phyloP scores from a whole-genome alignment of 2,329 filamentous ascomycete genomes.

The Talaromyces rugulosus region DNA sequence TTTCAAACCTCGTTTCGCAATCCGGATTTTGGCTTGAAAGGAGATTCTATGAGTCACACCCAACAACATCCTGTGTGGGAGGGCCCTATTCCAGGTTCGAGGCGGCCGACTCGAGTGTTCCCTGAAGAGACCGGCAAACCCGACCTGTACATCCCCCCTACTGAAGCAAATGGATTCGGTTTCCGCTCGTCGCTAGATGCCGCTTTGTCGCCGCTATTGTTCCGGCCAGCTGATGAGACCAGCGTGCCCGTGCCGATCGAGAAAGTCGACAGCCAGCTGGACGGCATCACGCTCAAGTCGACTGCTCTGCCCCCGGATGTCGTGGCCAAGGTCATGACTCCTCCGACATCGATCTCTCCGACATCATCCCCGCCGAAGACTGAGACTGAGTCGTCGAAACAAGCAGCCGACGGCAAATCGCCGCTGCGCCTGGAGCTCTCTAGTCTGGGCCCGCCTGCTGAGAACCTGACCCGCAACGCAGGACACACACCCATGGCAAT shows the following conservation, averaged over 20 bases:
- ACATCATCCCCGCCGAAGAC: conserved; percentile 22
- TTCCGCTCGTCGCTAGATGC: conserved; percentile 34
- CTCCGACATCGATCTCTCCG: conserved; percentile 37
- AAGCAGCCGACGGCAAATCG: conserved; percentile 16
- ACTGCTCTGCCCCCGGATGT: conserved; percentile 40
- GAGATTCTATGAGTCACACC: conserved; percentile 4
- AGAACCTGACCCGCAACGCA: conserved; percentile 37
- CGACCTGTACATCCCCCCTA: conserved; percentile 23
- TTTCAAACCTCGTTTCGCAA: background rate
- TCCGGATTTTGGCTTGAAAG: conserved; percentile 1
- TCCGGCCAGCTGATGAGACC: conserved; percentile 21
- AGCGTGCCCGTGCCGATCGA: conserved; percentile 43
- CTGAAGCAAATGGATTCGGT: conserved; percentile 27
- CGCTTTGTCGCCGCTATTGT: conserved; percentile 34
- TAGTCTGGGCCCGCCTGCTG: conserved; percentile 35
- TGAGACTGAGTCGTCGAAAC: conserved; percentile 17
- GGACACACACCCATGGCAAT: conserved; percentile 44
- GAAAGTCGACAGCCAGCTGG: conserved; percentile 42
- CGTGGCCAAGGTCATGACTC: conserved; percentile 40
- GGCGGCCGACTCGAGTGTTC: conserved; percentile 41
- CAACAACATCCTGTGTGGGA: conserved; percentile 39
- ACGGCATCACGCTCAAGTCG: conserved; percentile 46
- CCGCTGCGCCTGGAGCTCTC: conserved; percentile 32
- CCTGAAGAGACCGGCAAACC: conserved; percentile 25
- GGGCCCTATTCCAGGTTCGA: conserved; percentile 34